Base-by-base conservation (phyloP, 192 early-diverging fungal genomes). In the Coemansia sp. region DNA sequence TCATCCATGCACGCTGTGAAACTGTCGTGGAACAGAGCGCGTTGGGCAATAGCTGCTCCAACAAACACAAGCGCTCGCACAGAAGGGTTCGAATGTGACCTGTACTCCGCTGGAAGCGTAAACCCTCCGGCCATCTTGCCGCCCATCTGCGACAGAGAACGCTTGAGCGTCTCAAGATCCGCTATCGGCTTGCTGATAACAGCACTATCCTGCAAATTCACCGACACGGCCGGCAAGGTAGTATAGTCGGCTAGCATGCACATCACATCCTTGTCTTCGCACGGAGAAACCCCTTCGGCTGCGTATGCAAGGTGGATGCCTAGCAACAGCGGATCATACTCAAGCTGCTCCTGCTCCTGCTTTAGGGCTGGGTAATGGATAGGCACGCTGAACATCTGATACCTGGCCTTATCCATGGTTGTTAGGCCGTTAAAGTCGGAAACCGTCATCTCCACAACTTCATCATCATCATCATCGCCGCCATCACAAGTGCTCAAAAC, bases 11-110 rank as follows among this genome's bases (percentile, higher is more conserved):
- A 57, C 29, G n/a, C 34, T 36, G 55, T 36, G 33, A 15, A 35
- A 13, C 10, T 57, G 32, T 7, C 0, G 2, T 15, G 15, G 17
- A 35, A 35, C 5, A 57, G 34, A 42, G 15, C 14, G 43, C 55
- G 43, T 5, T 48, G 35, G 1, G 50, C 67, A 33, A 69, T 34
- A 2, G 46, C 46, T 10, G 61, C 67, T 45, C 67, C 67, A 36
- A 45, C 46, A 59, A 69, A 57, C 13, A 69, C 67, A 40, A 69
- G 54, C 32, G 67, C 67, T 5, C 62, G 62, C 9, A 74, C 71
- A 3, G 7, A 36, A 3, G 56, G 65, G 53, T 35, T 55, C 36
- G 61, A 14, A 46, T 74, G 71, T 0, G 65, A 34, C 11, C 66
- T 61, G 25, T 54, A 67, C 35, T 57, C 63, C 6, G 20, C 41